Base-by-base conservation (phyloP, 2,329 filamentous ascomycete genomes). In the Diaporthe citriasiana region DNA sequence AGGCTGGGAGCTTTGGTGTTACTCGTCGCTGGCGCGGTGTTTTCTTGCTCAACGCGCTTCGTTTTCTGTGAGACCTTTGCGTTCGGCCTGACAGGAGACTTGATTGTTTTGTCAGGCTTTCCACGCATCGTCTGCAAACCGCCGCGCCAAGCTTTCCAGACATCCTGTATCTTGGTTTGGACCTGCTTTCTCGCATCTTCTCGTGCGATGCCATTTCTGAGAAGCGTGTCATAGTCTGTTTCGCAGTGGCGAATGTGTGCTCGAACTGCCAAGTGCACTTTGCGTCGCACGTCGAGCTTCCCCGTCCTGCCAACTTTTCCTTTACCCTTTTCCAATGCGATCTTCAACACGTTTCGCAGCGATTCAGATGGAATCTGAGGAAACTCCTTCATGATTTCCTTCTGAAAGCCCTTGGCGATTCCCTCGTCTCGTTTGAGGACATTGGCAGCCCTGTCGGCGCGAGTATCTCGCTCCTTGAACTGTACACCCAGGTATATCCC, bases 161-260 rank as follows among this genome's bases (percentile, higher is more conserved):
- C 60, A 19, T 80, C 75, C n/a, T 73, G 73, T 4, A 80, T 51
- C 69, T 63, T 69, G 6, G 51, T 50, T 63, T 35, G 59, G 5
- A 80, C 75, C 38, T 53, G 13, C 30, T 59, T 22, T 22, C 81
- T 76, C n/a, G 81, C 80, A 10, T 73, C 63, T 7, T 74, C 69
- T 30, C 77, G 77, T 3, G 19, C 19, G 22, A 70, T 22, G 0
- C 76, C 76, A 2, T 38, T 38, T 22, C 73, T 74, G 71, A 87
- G 74, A 55, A 86, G 75, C 47, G 69, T 56, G 19, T 89, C 86
- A 73, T 90, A 90, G 1, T 81, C 76, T 0, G 87, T 89, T 57
- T 87, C 83, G 4, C 72, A 76, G 76, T 89, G 88, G 9, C 88
- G 82, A 6, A 87, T 82, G 75, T 89, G 85, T 4, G 88, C 88